Evolutionary conservation across 805 yeast species (phyloP).

Genomic region (Sporopachydermia lactativora): DNA sequence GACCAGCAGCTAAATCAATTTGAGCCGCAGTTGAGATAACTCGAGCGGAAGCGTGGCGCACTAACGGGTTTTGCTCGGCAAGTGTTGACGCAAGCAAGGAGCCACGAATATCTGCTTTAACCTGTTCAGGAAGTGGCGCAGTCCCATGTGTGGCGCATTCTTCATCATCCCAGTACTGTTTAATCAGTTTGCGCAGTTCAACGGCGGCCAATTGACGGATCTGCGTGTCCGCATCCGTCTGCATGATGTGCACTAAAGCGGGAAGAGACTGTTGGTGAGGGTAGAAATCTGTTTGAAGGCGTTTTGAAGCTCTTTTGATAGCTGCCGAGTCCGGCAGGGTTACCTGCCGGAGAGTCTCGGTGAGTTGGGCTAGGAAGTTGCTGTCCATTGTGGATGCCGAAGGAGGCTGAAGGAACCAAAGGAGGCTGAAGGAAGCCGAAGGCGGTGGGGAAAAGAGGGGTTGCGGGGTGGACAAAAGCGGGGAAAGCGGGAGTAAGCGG

Average conservation of each 20-base stretch:
- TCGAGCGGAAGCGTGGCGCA: constrained; percentile 83
- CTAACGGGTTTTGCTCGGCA: constrained; percentile 42
- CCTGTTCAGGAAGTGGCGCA: constrained; percentile 27
- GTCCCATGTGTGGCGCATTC: constrained; percentile 14
- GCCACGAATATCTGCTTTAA: constrained; percentile 48
- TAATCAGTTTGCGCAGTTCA: constrained; percentile 78
- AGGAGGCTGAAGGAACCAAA: too few species aligned
- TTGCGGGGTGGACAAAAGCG: too few species aligned
- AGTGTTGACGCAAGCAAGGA: constrained; percentile 60
- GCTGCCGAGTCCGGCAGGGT: constrained; percentile 70
- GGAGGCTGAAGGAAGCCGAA: too few species aligned
- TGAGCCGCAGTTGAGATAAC: constrained; percentile 79
- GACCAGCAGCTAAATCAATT: constrained; percentile 45
- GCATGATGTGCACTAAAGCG: constrained; percentile 69
- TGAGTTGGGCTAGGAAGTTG: constrained; percentile 55
- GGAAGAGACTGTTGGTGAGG: constrained; percentile 60
- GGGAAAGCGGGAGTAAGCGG: too few species aligned
- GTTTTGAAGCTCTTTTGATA: constrained; percentile 70
- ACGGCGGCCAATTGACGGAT: constrained; percentile 90
- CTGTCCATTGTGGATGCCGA: constrained; percentile 38
- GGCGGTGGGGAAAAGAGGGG: too few species aligned
- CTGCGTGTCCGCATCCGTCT: constrained; percentile 52
- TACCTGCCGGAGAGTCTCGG: constrained; percentile 64
- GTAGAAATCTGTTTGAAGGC: constrained; percentile 63
- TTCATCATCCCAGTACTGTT: constrained; percentile 46